These are phyloP conservation scores for Neoarthrinium moseri DNA, from an alignment of 2,329 filamentous ascomycete species.

Conservation along the genomic window DNA sequence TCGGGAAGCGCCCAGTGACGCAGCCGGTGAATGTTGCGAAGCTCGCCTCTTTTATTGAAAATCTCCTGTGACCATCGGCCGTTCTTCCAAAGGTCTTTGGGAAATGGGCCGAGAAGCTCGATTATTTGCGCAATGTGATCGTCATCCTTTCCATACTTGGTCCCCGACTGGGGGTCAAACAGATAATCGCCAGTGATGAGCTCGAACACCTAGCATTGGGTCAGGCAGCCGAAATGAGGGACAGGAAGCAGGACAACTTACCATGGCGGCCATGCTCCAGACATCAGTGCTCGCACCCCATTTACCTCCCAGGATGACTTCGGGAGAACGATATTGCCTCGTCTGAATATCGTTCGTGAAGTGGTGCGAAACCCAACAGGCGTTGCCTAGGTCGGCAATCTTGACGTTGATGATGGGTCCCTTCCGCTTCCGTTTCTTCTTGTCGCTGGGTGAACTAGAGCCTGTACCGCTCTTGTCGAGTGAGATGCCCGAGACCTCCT, in stretches of 20 bases:
- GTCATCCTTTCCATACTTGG: slow-evolving; percentile 98
- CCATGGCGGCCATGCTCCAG: slow-evolving; percentile 99
- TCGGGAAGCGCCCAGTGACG: slow-evolving; percentile 95
- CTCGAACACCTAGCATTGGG: slow-evolving; percentile 74
- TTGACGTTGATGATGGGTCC: slow-evolving; percentile 86
- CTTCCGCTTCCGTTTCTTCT: slow-evolving; percentile 62
- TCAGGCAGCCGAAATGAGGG: not conserved
- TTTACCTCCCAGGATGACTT: slow-evolving; percentile 94
- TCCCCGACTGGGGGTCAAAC: slow-evolving; percentile 96
- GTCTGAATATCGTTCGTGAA: slow-evolving; percentile 99
- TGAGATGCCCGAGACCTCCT: slow-evolving; percentile 92
- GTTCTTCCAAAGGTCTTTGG: slow-evolving; percentile 84
- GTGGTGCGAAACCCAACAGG: slow-evolving; percentile 98
- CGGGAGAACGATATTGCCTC: slow-evolving; percentile 92
- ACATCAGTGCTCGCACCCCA: slow-evolving; percentile 99
- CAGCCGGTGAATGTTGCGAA: slow-evolving; percentile 94
- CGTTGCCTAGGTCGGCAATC: slow-evolving; percentile 96
- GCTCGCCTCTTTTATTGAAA: slow-evolving; percentile 95
- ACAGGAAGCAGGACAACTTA: slow-evolving; percentile 42
- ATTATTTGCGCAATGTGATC: slow-evolving; percentile 99
- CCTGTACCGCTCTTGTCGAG: slow-evolving; percentile 65
- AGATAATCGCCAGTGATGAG: slow-evolving; percentile 97
- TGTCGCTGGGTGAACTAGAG: slow-evolving; percentile 50
- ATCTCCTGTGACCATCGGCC: slow-evolving; percentile 99
- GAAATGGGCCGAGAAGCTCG: slow-evolving; percentile 89